Evolutionary conservation across 202 grass and related monocot species (phyloP).

Genomic region (Panicum hallii): DNA sequence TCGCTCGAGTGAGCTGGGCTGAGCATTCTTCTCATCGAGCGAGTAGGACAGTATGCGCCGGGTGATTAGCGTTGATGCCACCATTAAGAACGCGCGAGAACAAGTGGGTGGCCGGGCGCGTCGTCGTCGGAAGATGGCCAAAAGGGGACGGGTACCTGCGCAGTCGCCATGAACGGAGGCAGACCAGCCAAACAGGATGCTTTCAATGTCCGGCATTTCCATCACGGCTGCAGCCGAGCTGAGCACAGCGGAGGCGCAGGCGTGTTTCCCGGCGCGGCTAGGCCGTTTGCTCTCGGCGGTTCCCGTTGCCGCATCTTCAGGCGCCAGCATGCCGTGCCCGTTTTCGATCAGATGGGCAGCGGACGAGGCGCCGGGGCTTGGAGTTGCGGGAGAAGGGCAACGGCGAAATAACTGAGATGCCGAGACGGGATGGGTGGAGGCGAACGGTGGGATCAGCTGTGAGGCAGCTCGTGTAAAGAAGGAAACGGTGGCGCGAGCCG

Average conservation of each 20-base stretch:
- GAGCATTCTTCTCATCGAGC: constrained; percentile 6
- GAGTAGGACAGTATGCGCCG: background rate
- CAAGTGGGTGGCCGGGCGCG: background rate
- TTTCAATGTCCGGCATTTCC: background rate
- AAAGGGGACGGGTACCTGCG: constrained; percentile 22
- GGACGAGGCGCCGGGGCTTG: background rate
- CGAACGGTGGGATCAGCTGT: background rate
- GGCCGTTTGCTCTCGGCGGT: background rate
- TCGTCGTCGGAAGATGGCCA: background rate
- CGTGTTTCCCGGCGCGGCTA: background rate
- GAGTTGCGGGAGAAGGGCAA: background rate
- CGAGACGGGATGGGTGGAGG: background rate
- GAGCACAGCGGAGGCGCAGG: background rate
- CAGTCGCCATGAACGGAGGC: background rate
- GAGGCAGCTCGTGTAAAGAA: too few species aligned
- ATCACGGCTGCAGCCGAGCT: background rate
- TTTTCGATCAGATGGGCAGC: background rate
- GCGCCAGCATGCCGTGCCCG: background rate
- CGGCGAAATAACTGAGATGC: background rate
- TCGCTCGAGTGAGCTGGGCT: background rate
- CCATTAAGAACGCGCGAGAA: constrained; percentile 3
- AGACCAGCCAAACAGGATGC: background rate
- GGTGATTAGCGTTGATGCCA: background rate
- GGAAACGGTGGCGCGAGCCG: too few species aligned
- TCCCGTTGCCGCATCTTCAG: background rate